Evolutionary conservation across 169 alveolate genomes (phyloP).

Genomic region (Babesia caballi): DNA sequence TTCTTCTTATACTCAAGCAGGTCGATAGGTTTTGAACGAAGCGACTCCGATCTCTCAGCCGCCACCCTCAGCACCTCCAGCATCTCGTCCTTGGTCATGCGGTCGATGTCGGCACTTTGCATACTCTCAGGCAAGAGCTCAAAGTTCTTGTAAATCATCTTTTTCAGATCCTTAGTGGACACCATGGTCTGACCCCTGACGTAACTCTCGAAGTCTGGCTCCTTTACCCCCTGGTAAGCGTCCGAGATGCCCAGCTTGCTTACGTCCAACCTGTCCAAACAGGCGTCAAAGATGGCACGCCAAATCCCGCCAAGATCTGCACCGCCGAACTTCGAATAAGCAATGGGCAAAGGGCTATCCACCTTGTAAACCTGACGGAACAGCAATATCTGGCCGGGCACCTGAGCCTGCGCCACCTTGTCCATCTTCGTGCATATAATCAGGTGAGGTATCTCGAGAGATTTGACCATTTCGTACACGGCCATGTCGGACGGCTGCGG

Average conservation of each 20-base stretch:
- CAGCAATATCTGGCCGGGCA: conserved; percentile 53
- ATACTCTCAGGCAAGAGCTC: conserved; percentile 60
- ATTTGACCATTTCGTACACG: conserved; percentile 23
- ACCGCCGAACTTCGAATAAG: conserved; percentile 60
- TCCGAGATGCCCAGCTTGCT: conserved; percentile 38
- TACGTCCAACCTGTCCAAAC: conserved; percentile 35
- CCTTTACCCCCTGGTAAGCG: conserved; percentile 21
- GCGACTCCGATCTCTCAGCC: conserved; percentile 44
- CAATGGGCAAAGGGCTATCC: conserved; percentile 50
- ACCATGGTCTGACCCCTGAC: conserved; percentile 37
- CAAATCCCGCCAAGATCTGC: conserved; percentile 59
- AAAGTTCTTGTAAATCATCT: conserved; percentile 50
- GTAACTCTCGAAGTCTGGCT: conserved; percentile 45
- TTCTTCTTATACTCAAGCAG: conserved; percentile 46
- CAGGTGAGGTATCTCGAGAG: conserved; percentile 32
- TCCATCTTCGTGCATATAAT: conserved; percentile 62
- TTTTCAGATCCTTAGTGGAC: conserved; percentile 51
- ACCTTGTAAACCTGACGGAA: conserved; percentile 49
- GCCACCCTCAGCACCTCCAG: conserved; percentile 49
- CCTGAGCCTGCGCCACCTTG: conserved; percentile 45
- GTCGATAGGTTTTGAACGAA: conserved; percentile 55
- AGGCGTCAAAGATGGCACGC: conserved; percentile 62
- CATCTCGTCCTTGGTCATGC: conserved; percentile 50
- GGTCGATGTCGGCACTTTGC: conserved; percentile 40
- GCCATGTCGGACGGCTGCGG: conserved; percentile 42